Evolutionary conservation across 345 rosid genomes (phyloP), one percentile per base, ranked within the genome.

Genomic region (Rubroshorea leprosula): DNA sequence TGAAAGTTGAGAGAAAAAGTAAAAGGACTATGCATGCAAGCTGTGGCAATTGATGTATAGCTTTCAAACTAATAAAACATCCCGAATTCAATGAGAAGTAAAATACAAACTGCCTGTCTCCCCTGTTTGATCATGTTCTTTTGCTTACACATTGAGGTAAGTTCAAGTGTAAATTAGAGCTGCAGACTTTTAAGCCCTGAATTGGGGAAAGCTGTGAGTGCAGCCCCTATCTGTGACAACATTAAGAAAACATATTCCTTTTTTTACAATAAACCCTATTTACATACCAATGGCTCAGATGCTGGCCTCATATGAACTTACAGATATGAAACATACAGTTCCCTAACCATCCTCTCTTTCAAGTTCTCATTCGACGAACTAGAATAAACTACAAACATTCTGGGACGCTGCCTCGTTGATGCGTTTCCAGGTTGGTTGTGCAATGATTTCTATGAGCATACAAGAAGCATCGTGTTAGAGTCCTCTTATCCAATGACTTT

Each of bases 231-330:
- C 26, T 23, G 26, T 23, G 29, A 50, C n/a, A 49, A 57, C 26
- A 47, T 13, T 21, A 26, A 48, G 50, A 26, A 9, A 35, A 35
- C 41, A 35, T 13, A 5, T 35, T 35, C 12, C 41, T 13, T 35
- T 35, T 35, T 27, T 31, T 53, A 53, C 44, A 51, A 51, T 7
- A 14, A 44, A 44, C 43, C 41, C 45, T 53, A 62, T 62, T 43
- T 62, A 62, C 66, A 62, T 16, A 35, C 5, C 41, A 49, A 62
- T 11, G 49, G 51, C 54, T 49, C 50, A 51, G 8, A 38, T 25
- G 31, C 21, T 26, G 21, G 35, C 50, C 55, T 60, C 48, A 60
- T 29, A 9, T 1, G 46, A 7, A 6, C 20, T 60, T 17, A 43
- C n/a, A n/a, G n/a, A n/a, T n/a, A n/a, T n/a, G n/a, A 60, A 17